A percentile compares a stretch with the other conserved stretches of the same genome.
phyloP scores from a whole-genome alignment of 495 filamentous ascomycete species.

The Trichoderma erinaceum region DNA sequence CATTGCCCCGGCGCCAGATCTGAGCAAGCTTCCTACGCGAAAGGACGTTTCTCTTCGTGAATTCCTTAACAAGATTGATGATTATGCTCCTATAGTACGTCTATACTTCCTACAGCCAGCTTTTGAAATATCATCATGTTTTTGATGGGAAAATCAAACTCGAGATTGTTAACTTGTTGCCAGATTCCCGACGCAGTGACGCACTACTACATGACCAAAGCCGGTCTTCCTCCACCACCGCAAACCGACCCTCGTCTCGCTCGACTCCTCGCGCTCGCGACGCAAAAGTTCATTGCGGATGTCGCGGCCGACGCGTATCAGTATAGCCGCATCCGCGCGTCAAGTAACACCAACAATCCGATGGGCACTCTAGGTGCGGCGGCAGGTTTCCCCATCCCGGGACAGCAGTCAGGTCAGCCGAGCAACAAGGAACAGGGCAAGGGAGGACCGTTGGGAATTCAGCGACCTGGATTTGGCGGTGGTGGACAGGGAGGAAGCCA shows the following conservation, averaged over 20 bases:
- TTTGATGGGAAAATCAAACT: conserved; percentile 20
- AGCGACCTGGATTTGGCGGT: conserved; percentile 85
- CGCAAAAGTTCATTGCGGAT: conserved; percentile 96
- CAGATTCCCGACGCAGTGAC: conserved; percentile 98
- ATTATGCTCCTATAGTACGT: conserved; percentile 92
- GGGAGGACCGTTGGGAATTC: conserved; percentile 68
- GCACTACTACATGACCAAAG: conserved; percentile 93
- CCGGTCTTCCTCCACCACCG: conserved; percentile 83
- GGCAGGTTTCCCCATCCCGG: conserved; percentile 60
- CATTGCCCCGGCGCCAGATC: neutral
- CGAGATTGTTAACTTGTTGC: conserved; percentile 2
- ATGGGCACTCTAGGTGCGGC: conserved; percentile 81
- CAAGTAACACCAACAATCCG: conserved; percentile 79
- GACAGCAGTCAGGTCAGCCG: conserved; percentile 47
- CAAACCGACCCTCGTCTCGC: conserved; percentile 81
- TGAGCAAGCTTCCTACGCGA: conserved; percentile 51
- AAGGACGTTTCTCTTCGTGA: conserved; percentile 89
- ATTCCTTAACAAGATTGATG: conserved; percentile 93
- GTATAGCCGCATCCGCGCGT: conserved; percentile 87
- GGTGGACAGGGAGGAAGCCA: conserved; percentile 86
- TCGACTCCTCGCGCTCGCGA: conserved; percentile 88
- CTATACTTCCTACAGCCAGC: neutral
- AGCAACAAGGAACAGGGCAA: conserved; percentile 51
- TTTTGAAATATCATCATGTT: conserved; percentile 11
- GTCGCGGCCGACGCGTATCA: conserved; percentile 97